A percentile compares a stretch with the other conserved stretches of the same genome.
These are phyloP conservation scores for Trichoderma asperellum DNA, from an alignment of 2,329 filamentous ascomycete genomes.

Conservation along the genomic window DNA sequence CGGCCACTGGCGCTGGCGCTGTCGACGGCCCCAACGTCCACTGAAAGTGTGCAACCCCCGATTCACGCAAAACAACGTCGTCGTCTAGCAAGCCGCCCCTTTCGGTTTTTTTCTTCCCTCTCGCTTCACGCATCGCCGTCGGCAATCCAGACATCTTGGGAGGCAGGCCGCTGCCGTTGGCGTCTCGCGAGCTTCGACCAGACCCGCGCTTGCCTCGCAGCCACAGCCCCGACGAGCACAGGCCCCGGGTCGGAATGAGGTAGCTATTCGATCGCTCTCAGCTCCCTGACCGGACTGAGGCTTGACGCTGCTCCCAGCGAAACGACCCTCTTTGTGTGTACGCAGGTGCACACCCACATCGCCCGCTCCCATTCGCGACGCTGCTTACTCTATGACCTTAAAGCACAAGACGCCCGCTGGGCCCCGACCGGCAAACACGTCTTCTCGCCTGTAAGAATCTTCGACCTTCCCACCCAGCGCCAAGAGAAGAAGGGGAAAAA, in stretches of 20 bases:
- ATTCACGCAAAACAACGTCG: constrained; percentile 28
- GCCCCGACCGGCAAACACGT: constrained; percentile 61
- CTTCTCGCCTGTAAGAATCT: constrained; percentile 56
- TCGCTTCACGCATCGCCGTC: constrained; percentile 26
- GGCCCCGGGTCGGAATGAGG: constrained; percentile 56
- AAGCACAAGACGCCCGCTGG: constrained; percentile 61
- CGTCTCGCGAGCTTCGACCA: constrained; percentile 28
- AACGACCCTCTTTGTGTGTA: constrained; percentile 23
- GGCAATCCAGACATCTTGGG: constrained; percentile 23
- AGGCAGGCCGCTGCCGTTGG: constrained; percentile 28
- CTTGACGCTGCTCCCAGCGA: constrained; percentile 34
- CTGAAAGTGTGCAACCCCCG: constrained; percentile 28
- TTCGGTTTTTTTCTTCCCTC: constrained; percentile 27
- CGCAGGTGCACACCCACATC: constrained; percentile 32
- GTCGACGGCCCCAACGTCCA: constrained; percentile 14
- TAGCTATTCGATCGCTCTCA: constrained; percentile 60
- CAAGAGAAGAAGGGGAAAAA: not conserved
- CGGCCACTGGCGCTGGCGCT: constrained; percentile 13
- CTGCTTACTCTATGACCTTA: constrained; percentile 43
- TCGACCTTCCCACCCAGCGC: not conserved
- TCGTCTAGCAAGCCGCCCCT: constrained; percentile 26
- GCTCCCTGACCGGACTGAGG: constrained; percentile 65
- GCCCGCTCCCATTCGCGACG: constrained; percentile 32
- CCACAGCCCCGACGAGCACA: constrained; percentile 8
- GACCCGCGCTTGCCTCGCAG: constrained; percentile 27